phyloP scores from a whole-genome alignment of 305 asterid species.

The Rubia tinctorum region DNA sequence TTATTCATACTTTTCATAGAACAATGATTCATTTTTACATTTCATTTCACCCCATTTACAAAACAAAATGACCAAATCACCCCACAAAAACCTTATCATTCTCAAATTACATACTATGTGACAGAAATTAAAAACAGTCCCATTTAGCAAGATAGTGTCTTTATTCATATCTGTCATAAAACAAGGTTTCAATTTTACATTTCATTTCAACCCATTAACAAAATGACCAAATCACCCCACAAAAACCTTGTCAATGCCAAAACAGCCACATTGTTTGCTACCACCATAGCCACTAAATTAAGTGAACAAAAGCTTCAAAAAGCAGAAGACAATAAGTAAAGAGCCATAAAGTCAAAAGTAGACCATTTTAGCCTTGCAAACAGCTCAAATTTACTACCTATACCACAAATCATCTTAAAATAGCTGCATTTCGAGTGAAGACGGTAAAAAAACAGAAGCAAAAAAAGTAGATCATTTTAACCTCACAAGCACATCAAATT shows the following conservation, averaged over 20 bases:
- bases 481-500: background rate
- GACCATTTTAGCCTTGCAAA: slow-evolving; percentile 6
- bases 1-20: background rate
- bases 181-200: background rate
- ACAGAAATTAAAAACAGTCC: background rate
- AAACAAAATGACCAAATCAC: background rate
- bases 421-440: no score
- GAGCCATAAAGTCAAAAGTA: background rate
- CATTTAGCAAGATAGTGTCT: background rate
- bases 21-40: background rate
- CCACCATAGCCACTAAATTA: background rate
- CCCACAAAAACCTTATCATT: background rate
- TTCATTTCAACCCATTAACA: background rate
- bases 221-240: background rate
- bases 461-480: slow-evolving; percentile 1
- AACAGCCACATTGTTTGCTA: background rate
- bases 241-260: background rate
- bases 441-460: no score
- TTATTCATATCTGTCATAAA: background rate
- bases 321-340: background rate
- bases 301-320: background rate
- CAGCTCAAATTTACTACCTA: slow-evolving; percentile 41
- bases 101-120: background rate
- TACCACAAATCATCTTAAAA: slow-evolving; percentile 28
- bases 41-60: background rate